Evolutionary conservation across 139 green algal species (phyloP), one percentile per base, ranked within the genome.

Genomic region (Volvox reticuliferus): DNA sequence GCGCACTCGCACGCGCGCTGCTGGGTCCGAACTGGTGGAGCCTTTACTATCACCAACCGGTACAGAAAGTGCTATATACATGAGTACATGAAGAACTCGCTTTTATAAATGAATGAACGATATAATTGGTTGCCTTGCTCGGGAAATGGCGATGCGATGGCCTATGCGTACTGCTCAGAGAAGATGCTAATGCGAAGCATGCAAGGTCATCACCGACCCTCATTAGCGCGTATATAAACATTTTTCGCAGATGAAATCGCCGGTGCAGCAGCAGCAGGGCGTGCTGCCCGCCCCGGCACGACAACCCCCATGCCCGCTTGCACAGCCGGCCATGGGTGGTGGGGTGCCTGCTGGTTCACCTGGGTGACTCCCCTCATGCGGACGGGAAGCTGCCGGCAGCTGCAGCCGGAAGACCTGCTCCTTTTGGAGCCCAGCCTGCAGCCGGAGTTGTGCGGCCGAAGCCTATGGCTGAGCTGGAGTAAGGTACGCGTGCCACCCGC

Each of bases 341-440:
- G 76, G 61, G 32, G 12, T 18, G 12, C 76, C 20, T 67, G 24
- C 24, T 89, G 76, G 67, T 96, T 97, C 63, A 22, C 68, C 75
- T 97, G 95, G 95, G 91, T 96, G 0, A 89, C 88, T 12, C 94
- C 94, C 2, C 83, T 97, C 0, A 91, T 97, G 67, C 28, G 32
- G 0, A 82, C 18, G 0, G 95, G 93, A 44, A 82, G 82, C 9
- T 73, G 79, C 21, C 33, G 82, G 12, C 95, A 94, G 87, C 95
- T 98, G 30, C 86, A 95, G 28, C 33, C 88, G 13, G n/a, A 90
- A 0, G 95, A 98, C 78, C 89, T 98, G 62, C 86, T 95, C 13
- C 20, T 16, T 2, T 73, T 96, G 69, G 91, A 95, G 9, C n/a
- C 67, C 0, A 24, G 50, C 0, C 30, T 94, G 37, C 75, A 94